These are phyloP conservation scores for Ophiosphaerella korrae DNA, from an alignment of 2,329 filamentous ascomycete species.

Conservation along the genomic window DNA sequence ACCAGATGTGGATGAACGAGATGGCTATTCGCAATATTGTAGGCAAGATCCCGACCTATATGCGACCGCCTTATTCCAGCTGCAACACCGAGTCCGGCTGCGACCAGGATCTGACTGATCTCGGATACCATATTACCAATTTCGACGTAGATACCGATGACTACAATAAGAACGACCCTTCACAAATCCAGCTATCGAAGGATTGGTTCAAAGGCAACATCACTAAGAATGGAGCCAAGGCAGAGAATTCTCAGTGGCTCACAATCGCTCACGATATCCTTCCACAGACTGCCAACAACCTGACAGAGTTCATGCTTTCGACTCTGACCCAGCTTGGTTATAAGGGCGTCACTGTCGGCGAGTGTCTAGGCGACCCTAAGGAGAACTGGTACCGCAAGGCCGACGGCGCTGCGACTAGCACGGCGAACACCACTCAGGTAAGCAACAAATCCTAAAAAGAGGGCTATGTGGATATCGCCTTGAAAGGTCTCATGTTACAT, in stretches of 20 bases:
- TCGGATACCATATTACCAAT: conserved; percentile 66
- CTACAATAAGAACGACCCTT: conserved; percentile 60
- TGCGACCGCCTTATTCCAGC: conserved; percentile 57
- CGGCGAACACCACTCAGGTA: not conserved
- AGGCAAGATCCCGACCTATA: conserved; percentile 61
- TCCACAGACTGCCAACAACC: conserved; percentile 50
- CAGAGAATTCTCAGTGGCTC: conserved; percentile 49
- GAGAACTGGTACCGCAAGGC: conserved; percentile 56
- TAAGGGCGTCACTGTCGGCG: conserved; percentile 54
- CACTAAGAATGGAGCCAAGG: conserved; percentile 29
- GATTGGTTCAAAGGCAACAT: conserved; percentile 58
- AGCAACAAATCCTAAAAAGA: not conserved
- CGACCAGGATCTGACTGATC: conserved; percentile 45
- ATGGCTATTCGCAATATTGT: conserved; percentile 62
- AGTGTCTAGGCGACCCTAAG: conserved; percentile 53
- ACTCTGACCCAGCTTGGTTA: conserved; percentile 48
- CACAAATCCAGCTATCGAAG: conserved; percentile 58
- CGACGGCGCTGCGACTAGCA: conserved; percentile 33
- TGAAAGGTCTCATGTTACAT: not conserved
- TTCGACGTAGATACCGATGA: conserved; percentile 67
- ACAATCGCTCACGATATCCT: conserved; percentile 60
- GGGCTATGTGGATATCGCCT: not conserved
- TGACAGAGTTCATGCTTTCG: conserved; percentile 53
- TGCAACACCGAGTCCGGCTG: conserved; percentile 47
- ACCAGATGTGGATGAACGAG: conserved; percentile 60